Evolutionary conservation across 495 filamentous ascomycete genomes (phyloP), one percentile per base, ranked within the genome.

Genomic region (Pseudevernia furfuracea): DNA sequence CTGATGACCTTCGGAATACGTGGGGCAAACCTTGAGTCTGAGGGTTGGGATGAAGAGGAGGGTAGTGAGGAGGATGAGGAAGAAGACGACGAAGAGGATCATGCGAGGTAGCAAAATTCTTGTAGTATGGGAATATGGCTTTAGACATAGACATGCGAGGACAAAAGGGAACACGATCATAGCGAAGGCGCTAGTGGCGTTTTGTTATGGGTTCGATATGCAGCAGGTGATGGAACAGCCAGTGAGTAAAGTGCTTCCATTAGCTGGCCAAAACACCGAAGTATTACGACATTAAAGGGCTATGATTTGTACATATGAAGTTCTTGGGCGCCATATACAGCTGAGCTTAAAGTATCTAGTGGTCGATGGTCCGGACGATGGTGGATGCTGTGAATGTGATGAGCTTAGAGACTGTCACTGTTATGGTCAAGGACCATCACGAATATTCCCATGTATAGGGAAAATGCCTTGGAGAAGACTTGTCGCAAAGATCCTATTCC

Each of bases 1-100:
- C 60, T 90, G 17, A 75, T 91, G 44, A 91, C 88, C 57, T 85
- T 90, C 58, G 82, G 87, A 1, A 90, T 96, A 60, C 77, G 82
- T 4, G 85, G 80, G 25, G 75, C 76, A 23, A 75, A 75, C 8
- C 78, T 89, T 15, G 86, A 89, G 70, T 82, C 84, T 2, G 82
- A 87, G 8, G 86, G 79, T 3, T 83, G 85, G 72, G 77, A 78
- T 23, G 84, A 82, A 19, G 80, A 88, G 0, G 80, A 83, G 62
- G 81, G 77, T 9, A 76, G 73, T 59, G 81, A 80, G 36, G 75
- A 69, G 19, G 74, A 72, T n/a, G 71, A 75, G 36, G 82, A 80
- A 21, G 81, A 79, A 1, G 80, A 81, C n/a, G 78, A 79, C 4
- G 81, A 82, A 11, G 77, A 79, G n/a, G 74, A 74, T 59, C 62